Percentiles rank a stretch among this genome's conserved stretches.
Conservation (phyloP, 805 yeast genomes). For the Yueomyces sinensis region DNA sequence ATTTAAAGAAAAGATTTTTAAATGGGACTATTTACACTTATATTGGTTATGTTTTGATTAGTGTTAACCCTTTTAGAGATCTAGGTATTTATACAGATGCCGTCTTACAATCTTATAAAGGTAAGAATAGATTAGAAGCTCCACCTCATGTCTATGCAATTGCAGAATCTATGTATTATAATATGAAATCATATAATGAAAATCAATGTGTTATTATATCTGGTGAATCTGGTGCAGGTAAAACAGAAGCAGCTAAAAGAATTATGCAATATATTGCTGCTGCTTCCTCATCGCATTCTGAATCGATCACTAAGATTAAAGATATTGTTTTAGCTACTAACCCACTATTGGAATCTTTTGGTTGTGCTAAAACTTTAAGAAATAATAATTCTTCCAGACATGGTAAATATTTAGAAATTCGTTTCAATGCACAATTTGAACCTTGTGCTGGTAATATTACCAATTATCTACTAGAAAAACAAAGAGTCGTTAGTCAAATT, state of each 20-base stretch:
- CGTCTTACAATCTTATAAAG: conserved; percentile 62
- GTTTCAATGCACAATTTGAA: conserved; percentile 67
- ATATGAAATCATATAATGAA: conserved; percentile 86
- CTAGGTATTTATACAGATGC: conserved; percentile 86
- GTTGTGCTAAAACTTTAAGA: conserved; percentile 95
- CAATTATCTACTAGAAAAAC: conserved; percentile 85
- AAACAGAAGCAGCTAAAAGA: conserved; percentile 95
- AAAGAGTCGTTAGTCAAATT: conserved; percentile 93
- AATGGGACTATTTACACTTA: conserved; percentile 86
- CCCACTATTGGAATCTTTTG: conserved; percentile 96
- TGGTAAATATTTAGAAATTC: conserved; percentile 90
- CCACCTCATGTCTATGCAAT: conserved; percentile 98
- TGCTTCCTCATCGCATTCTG: conserved; percentile 47
- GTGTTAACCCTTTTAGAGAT: conserved; percentile 94
- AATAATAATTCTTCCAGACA: conserved; percentile 96
- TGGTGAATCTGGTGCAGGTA: conserved; percentile 97
- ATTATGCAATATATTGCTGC: conserved; percentile 95
- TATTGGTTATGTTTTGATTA: conserved; percentile 87
- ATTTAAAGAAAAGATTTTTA: conserved; percentile 76
- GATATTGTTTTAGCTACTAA: conserved; percentile 98
- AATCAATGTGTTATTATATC: conserved; percentile 95
- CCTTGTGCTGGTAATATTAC: conserved; percentile 95
- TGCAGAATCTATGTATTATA: conserved; percentile 94
- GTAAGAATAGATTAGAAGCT: conserved; percentile 87
- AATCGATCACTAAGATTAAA: conserved; percentile 73